Evolutionary conservation across 106 monocot species (phyloP).

Genomic region (Platanthera guangdongensis): DNA sequence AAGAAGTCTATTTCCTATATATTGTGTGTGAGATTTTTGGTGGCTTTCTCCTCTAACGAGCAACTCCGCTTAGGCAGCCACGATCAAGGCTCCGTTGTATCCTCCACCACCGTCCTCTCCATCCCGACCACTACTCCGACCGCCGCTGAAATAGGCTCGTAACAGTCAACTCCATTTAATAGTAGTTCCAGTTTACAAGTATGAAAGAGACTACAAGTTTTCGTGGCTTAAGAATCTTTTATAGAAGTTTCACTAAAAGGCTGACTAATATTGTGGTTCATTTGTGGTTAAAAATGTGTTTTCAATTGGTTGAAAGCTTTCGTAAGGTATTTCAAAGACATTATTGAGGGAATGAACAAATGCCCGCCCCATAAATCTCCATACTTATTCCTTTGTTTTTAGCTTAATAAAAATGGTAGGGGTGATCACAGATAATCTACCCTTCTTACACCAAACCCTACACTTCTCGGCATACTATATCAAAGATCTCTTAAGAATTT

Average conservation of each 20-base stretch:
- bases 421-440: background rate
- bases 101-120: no score
- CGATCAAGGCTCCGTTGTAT: no score
- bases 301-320: background rate
- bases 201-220: background rate
- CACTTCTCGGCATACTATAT: background rate
- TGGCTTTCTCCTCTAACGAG: no score
- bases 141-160: no score
- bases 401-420: background rate
- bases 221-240: background rate
- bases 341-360: no score
- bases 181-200: background rate
- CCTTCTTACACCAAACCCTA: background rate
- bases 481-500: no score
- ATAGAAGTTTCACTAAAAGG: background rate
- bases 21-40: no score
- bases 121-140: no score
- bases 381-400: background rate
- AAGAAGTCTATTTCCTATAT: no score
- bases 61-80: no score
- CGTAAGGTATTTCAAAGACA: no score
- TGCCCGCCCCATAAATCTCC: background rate
- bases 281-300: background rate
- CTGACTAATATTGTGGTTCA: background rate
- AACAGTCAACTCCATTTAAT: background rate